Evolutionary conservation across 1,284 basidiomycete genomes (phyloP), one percentile per base, ranked within the genome.

Genomic region (Pterulicium gracile): DNA sequence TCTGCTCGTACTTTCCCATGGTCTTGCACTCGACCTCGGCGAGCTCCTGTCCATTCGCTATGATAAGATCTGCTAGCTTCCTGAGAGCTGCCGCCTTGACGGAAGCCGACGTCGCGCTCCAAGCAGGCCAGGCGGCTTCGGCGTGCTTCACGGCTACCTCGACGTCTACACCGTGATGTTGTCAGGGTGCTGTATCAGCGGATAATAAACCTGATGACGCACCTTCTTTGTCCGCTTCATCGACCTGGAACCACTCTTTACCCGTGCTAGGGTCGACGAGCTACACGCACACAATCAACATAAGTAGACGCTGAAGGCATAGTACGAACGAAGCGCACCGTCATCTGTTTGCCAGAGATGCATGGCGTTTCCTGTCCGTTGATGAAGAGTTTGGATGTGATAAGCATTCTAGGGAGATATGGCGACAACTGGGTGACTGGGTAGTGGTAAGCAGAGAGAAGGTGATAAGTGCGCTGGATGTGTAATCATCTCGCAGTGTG

Each of bases 81-180:
- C 44, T 23, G 34, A 45, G 2, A 13, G n/a, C n/a, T 4, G 10
- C 10, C 19, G 32, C 44, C 3, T 27, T 21, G 22, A 24, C n/a
- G n/a, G 27, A 24, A 10, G 17, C 23, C 14, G 44, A 14, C 12
- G 17, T 23, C 23, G 44, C 32, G 19, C 24, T 34, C 44, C 44
- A 45, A 13, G 32, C 44, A 7, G 23, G 44, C 24, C 27, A 45
- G 32, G 44, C 44, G 13, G 44, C 23, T 32, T 45, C 12, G n/a
- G 44, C 44, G 19, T 21, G 22, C 19, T 18, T 32, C 17, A 45
- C 44, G 17, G 44, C 44, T 2, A 15, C 14, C n/a, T 45, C 32
- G 23, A 45, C 27, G 32, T 45, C 44, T 34, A 15, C 15, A n/a
- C n/a, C n/a, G 12, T 10, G 27, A 10, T 10, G 15, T 34, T 34